A percentile compares a stretch with the other conserved stretches of the same genome.
phyloP scores from a whole-genome alignment of 2,329 filamentous ascomycete species.

The Alternaria sp. region DNA sequence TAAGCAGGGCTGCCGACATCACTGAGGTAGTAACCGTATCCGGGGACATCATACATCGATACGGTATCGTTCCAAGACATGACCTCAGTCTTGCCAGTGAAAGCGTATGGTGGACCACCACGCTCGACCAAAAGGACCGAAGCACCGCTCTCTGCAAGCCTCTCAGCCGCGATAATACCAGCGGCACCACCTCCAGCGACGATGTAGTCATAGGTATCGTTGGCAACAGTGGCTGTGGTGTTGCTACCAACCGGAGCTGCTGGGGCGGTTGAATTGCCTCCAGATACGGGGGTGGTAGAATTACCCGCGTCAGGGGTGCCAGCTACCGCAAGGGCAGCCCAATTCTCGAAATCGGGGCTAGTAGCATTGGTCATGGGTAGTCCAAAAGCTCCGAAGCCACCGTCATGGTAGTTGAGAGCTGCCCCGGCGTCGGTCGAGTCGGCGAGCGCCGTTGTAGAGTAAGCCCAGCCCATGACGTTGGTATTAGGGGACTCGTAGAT shows the following conservation, averaged over 20 bases:
- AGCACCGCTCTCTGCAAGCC: constrained; percentile 69
- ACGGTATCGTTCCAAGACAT: constrained; percentile 48
- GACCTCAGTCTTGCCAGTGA: constrained; percentile 40
- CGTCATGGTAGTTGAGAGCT: constrained; percentile 42
- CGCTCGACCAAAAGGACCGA: constrained; percentile 66
- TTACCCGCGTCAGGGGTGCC: constrained; percentile 32
- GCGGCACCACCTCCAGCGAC: constrained; percentile 68
- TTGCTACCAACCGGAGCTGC: constrained; percentile 38
- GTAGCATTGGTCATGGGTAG: constrained; percentile 40
- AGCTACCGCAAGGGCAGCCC: constrained; percentile 45
- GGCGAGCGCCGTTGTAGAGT: constrained; percentile 37
- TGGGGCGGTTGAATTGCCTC: constrained; percentile 34
- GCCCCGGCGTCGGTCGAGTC: constrained; percentile 34
- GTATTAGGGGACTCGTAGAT: constrained; percentile 35
- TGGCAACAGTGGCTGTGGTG: constrained; percentile 45
- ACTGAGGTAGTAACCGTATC: constrained; percentile 47
- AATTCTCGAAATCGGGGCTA: constrained; percentile 45
- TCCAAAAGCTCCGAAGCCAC: constrained; percentile 48
- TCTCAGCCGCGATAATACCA: constrained; percentile 66
- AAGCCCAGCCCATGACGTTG: constrained; percentile 48
- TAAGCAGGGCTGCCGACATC: constrained; percentile 40
- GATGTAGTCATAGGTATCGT: constrained; percentile 67
- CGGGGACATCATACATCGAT: constrained; percentile 52
- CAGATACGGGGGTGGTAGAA: constrained; percentile 38
- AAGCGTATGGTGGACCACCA: constrained; percentile 49